Percentiles rank a stretch among this genome's conserved stretches.
Conservation (phyloP, 371 early-diverging fungal species). For the Cokeromyces recurvatus region DNA sequence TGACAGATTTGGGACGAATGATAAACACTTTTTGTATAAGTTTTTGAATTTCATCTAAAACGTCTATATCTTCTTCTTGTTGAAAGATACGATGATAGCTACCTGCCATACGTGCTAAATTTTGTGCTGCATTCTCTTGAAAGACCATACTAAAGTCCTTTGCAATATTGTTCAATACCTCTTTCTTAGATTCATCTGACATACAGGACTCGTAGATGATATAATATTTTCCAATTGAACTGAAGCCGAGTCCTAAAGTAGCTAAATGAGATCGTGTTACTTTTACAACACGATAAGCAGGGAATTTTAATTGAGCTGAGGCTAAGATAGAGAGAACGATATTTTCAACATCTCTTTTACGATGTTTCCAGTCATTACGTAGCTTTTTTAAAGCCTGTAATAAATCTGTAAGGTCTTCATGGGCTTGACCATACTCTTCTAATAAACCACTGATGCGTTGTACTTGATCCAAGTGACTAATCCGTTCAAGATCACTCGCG, state of each 20-base stretch:
- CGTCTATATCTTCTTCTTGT: conserved; percentile 4
- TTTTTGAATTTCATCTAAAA: conserved; percentile 18
- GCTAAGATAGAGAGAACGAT: conserved; percentile 25
- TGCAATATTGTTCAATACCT: conserved; percentile 15
- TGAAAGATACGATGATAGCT: conserved; percentile 26
- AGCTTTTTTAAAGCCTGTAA: conserved; percentile 18
- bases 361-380: conserved; percentile 25
- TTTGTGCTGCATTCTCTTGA: conserved; percentile 34
- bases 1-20: conserved; percentile 10
- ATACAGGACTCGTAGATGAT: conserved; percentile 21
- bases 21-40: conserved; percentile 8
- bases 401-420: conserved; percentile 24
- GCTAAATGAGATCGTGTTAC: conserved; percentile 13
- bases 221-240: conserved; percentile 24
- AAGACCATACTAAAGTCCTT: conserved; percentile 25
- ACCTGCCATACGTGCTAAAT: conserved; percentile 27
- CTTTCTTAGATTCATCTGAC: conserved; percentile 15
- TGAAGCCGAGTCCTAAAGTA: conserved; percentile 16
- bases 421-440: conserved; percentile 25
- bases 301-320: conserved; percentile 2
- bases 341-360: conserved; percentile 24
- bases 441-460: conserved; percentile 9
- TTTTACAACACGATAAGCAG: conserved; percentile 16
- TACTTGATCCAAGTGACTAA: conserved; percentile 15
- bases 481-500: conserved; percentile 16